Percentiles rank a stretch among this genome's conserved stretches.
phyloP scores from a whole-genome alignment of 2,329 filamentous ascomycete species.

The Whalleya microplaca region DNA sequence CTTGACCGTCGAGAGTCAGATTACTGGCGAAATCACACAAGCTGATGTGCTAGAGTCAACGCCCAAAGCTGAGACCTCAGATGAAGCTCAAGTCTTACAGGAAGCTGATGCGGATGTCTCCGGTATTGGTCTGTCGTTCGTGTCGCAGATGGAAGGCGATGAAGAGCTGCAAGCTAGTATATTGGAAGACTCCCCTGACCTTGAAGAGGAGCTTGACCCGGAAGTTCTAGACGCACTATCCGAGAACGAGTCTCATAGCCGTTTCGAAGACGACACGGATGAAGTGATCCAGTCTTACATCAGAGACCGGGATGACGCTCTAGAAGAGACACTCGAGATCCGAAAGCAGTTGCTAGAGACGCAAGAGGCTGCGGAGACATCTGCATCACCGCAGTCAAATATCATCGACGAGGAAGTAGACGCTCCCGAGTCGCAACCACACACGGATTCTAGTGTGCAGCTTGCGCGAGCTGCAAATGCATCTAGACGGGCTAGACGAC shows the following conservation, averaged over 20 bases:
- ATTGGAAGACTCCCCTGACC: conserved; percentile 24
- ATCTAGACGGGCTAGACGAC: conserved; percentile 17
- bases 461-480: conserved; percentile 32
- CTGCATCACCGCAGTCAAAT: conserved; percentile 8
- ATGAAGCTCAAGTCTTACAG: conserved; percentile 1
- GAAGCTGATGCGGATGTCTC: conserved; percentile 7
- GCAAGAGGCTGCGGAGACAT: conserved; percentile 5
- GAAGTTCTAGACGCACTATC: not conserved
- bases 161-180: conserved; percentile 37
- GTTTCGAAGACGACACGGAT: conserved; percentile 3
- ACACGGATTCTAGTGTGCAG: conserved; percentile 29
- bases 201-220: conserved; percentile 2
- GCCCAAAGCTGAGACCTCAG: not conserved
- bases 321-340: conserved; percentile 13
- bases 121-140: conserved; percentile 21
- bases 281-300: conserved; percentile 3
- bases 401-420: conserved; percentile 1
- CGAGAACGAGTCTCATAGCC: conserved; percentile 1
- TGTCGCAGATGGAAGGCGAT: conserved; percentile 33
- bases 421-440: conserved; percentile 10
- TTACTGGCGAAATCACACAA: conserved; percentile 18
- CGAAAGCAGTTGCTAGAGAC: conserved; percentile 9
- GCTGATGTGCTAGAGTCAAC: conserved; percentile 10
- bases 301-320: conserved; percentile 7
- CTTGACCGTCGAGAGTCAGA: conserved; percentile 28